phyloP scores from a whole-genome alignment of 2,329 filamentous ascomycete species.

The Apiospora hydei region DNA sequence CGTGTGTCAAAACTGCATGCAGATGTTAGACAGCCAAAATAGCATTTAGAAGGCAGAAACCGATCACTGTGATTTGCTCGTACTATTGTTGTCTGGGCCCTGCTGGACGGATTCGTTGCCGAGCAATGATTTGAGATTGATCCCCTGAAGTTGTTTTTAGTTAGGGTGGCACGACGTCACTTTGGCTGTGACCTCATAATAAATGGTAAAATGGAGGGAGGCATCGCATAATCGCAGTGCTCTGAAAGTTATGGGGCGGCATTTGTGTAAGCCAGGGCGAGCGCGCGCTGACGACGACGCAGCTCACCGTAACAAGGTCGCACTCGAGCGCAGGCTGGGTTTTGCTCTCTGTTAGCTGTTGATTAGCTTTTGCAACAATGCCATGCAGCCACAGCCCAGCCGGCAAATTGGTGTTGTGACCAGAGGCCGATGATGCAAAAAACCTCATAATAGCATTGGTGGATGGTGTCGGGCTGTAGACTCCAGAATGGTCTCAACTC shows the following conservation, averaged over 20 bases:
- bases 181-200: background rate
- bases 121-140: background rate
- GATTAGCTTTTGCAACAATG: background rate
- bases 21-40: background rate
- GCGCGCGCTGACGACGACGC: background rate
- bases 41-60: background rate
- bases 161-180: conserved; percentile 3
- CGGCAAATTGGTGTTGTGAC: background rate
- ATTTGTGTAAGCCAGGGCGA: background rate
- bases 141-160: background rate
- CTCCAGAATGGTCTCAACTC: background rate
- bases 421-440: background rate
- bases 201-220: background rate
- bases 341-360: background rate
- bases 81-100: background rate
- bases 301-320: background rate
- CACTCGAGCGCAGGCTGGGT: background rate
- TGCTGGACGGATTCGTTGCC: background rate
- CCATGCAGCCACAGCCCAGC: background rate
- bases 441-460: background rate
- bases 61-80: background rate
- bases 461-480: background rate
- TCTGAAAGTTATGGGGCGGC: background rate
- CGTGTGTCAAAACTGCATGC: background rate
- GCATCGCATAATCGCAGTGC: background rate